Conservation (phyloP, 2,329 filamentous ascomycete species). For the Clonostachys rhizophaga region DNA sequence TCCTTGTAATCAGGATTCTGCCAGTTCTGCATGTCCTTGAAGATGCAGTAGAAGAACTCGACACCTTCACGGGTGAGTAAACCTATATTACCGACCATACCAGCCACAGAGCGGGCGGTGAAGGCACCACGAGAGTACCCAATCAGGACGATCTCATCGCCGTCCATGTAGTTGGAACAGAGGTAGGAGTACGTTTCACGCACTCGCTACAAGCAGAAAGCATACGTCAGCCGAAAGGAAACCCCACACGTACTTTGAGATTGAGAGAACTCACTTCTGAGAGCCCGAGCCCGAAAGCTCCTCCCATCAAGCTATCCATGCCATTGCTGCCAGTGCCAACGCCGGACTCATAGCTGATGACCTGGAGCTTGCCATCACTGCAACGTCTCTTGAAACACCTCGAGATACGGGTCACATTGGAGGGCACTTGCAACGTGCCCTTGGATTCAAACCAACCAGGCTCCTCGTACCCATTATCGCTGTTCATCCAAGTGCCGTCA, state of each 20-base stretch:
- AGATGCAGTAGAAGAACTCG: constrained; percentile 43
- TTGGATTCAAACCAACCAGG: constrained; percentile 24
- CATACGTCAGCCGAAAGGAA: constrained; percentile 24
- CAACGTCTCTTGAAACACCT: constrained; percentile 48
- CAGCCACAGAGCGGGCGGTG: constrained; percentile 20
- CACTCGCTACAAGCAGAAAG: constrained; percentile 54
- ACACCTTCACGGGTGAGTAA: constrained; percentile 25
- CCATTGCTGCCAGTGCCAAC: constrained; percentile 48
- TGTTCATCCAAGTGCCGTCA: constrained; percentile 22
- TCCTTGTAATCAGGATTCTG: constrained; percentile 8
- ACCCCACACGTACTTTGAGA: background rate
- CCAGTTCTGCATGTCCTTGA: constrained; percentile 3
- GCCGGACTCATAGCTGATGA: constrained; percentile 58
- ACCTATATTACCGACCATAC: constrained; percentile 1
- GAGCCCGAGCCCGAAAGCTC: constrained; percentile 50
- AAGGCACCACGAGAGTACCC: constrained; percentile 57
- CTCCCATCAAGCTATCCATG: constrained; percentile 46
- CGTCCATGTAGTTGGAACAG: constrained; percentile 32
- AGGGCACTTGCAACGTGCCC: constrained; percentile 43
- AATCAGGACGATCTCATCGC: constrained; percentile 51
- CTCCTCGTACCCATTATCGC: constrained; percentile 41
- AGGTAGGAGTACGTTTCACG: constrained; percentile 17
- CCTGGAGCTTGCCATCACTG: constrained; percentile 47
- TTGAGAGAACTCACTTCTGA: constrained; percentile 31
- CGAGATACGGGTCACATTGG: constrained; percentile 57